phyloP scores from a whole-genome alignment of 2,329 filamentous ascomycete species.

The Aspergillus pseudoglaucus region DNA sequence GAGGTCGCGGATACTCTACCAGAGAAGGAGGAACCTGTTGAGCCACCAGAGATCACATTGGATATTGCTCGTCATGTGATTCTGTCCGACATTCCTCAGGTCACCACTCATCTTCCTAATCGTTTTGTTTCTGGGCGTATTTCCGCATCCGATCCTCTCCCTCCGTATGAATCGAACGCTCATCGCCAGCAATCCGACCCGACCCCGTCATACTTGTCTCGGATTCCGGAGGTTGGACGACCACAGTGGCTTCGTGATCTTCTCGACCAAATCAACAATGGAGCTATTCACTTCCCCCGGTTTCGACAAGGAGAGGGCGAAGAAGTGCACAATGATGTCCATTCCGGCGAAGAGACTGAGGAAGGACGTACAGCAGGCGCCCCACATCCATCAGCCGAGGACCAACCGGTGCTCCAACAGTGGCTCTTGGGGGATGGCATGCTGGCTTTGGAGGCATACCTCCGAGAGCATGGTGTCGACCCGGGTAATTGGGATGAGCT shows the following conservation, averaged over 20 bases:
- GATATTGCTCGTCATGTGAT: slow-evolving; percentile 69
- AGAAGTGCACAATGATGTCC: slow-evolving; percentile 6
- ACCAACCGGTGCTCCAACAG: slow-evolving; percentile 24
- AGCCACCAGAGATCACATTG: slow-evolving; percentile 43
- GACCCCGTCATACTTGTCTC: slow-evolving; percentile 25
- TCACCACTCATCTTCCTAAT: slow-evolving; percentile 65
- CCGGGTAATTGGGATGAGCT: slow-evolving; percentile 37
- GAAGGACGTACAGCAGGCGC: slow-evolving; percentile 4
- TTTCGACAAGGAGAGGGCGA: slow-evolving; percentile 15
- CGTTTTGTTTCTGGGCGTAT: slow-evolving; percentile 57
- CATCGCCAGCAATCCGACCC: slow-evolving; percentile 30
- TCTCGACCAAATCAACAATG: slow-evolving; percentile 30
- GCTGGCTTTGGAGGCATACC: slow-evolving; percentile 28
- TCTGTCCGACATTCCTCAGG: slow-evolving; percentile 64
- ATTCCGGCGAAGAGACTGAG: slow-evolving; percentile 6
- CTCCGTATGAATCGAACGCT: slow-evolving; percentile 52
- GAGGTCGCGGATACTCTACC: slow-evolving; percentile 57
- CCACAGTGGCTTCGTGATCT: slow-evolving; percentile 33
- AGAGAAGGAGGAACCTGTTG: slow-evolving; percentile 35
- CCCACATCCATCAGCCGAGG: slow-evolving; percentile 17
- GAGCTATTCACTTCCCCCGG: slow-evolving; percentile 19
- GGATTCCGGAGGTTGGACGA: slow-evolving; percentile 23
- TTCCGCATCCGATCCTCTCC: slow-evolving; percentile 76
- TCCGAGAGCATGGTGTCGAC: slow-evolving; percentile 35
- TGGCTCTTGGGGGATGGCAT: slow-evolving; percentile 31